phyloP scores from a whole-genome alignment of 2,329 filamentous ascomycete genomes.

The Ophiostoma australiae region DNA sequence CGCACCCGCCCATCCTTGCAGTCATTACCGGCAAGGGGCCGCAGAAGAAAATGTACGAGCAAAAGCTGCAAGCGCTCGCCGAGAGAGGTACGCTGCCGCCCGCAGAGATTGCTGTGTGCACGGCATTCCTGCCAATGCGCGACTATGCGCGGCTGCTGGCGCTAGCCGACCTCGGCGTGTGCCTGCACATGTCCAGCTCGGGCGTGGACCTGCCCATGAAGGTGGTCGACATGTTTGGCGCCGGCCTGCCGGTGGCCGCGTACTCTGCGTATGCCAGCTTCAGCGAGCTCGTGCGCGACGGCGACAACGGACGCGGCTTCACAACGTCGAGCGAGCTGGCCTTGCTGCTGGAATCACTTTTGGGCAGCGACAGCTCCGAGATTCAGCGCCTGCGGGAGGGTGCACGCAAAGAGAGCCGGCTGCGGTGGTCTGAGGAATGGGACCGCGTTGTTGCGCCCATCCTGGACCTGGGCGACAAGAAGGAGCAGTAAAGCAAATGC shows the following conservation, averaged over 20 bases:
- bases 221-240: conserved; percentile 97
- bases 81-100: conserved; percentile 59
- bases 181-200: conserved; percentile 86
- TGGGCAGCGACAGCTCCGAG: conserved; percentile 42
- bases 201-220: conserved; percentile 98
- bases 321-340: conserved; percentile 63
- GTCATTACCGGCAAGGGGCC: conserved; percentile 95
- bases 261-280: conserved; percentile 86
- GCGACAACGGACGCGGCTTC: conserved; percentile 82
- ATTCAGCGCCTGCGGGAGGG: conserved; percentile 48
- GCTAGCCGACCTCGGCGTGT: conserved; percentile 83
- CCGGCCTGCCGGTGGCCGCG: conserved; percentile 82
- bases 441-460: conserved; percentile 71
- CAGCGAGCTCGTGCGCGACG: conserved; percentile 82
- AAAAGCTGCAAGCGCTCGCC: conserved; percentile 58
- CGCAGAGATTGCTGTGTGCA: conserved; percentile 67
- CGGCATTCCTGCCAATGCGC: conserved; percentile 76
- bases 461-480: conserved; percentile 45
- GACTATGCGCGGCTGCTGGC: conserved; percentile 83
- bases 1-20: conserved; percentile 64
- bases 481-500: not conserved
- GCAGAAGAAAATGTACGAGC: conserved; percentile 69
- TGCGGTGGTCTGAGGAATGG: conserved; percentile 93
- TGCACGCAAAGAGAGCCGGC: conserved; percentile 65
- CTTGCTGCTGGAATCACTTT: conserved; percentile 58